Percentiles rank a stretch among this genome's conserved stretches.
These are phyloP conservation scores for Nemania abortiva DNA, from an alignment of 2,329 filamentous ascomycete species.

Conservation along the genomic window DNA sequence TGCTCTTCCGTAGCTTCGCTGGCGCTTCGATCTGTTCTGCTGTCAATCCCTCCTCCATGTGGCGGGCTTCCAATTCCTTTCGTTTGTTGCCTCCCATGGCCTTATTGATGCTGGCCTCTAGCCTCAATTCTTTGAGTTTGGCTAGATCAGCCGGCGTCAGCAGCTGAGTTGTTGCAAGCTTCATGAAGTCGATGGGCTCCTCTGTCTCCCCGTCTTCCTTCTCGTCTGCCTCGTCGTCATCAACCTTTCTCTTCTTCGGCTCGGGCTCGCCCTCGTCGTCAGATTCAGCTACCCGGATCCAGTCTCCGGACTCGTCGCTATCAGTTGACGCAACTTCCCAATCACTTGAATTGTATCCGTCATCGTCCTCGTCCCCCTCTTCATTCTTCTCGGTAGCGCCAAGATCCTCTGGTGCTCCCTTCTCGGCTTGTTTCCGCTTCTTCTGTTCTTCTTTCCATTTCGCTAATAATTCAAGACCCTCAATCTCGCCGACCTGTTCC, in stretches of 20 bases:
- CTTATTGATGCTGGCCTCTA: conserved; percentile 78
- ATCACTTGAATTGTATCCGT: conserved; percentile 65
- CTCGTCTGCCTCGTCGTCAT: conserved; percentile 52
- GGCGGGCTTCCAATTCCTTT: conserved; percentile 66
- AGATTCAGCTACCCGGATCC: conserved; percentile 91
- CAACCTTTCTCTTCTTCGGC: conserved; percentile 72
- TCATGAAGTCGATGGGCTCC: conserved; percentile 67
- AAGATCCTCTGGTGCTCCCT: conserved; percentile 72
- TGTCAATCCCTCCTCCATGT: conserved; percentile 89
- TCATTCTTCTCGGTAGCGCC: conserved; percentile 72
- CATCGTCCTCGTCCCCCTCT: conserved; percentile 70
- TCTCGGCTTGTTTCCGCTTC: conserved; percentile 76
- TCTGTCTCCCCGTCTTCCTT: conserved; percentile 59
- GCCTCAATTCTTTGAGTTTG: conserved; percentile 89
- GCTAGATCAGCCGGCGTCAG: conserved; percentile 96
- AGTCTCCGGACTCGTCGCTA: conserved; percentile 81
- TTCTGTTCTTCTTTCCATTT: conserved; percentile 94
- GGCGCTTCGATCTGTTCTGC: conserved; percentile 93
- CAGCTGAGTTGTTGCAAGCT: conserved; percentile 91
- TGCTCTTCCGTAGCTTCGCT: conserved; percentile 82
- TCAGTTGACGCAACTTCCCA: conserved; percentile 73
- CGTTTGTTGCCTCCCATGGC: conserved; percentile 64
- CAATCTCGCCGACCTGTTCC: conserved; percentile 82
- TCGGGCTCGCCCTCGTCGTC: conserved; percentile 81
- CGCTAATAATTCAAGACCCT: conserved; percentile 90